Percentiles rank a stretch among this genome's conserved stretches.
Evolutionary conservation across 176 grass and related monocot genomes (phyloP).

Genomic region (Tillandsia fasciculata): DNA sequence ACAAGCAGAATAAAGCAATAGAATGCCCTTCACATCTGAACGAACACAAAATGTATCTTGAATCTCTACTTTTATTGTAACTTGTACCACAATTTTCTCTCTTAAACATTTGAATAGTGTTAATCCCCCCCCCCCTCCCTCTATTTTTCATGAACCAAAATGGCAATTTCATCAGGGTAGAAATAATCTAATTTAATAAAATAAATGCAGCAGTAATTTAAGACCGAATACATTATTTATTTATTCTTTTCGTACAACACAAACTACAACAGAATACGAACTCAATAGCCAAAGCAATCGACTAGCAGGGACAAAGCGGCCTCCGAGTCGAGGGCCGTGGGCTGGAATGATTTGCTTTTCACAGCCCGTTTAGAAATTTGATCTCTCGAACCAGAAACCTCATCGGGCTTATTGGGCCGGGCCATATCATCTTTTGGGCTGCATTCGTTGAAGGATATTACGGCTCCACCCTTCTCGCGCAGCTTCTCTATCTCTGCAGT

Average conservation of each 20-base stretch:
- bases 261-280: too few relatives aligned
- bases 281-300: constrained; percentile 58
- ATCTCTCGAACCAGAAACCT: background rate
- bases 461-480: constrained; percentile 11
- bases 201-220: background rate
- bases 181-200: too few relatives aligned
- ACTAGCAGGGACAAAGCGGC: constrained; percentile 42
- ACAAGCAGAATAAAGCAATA: too few relatives aligned
- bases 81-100: too few relatives aligned
- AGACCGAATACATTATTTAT: background rate
- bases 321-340: constrained; percentile 20
- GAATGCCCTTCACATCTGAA: too few relatives aligned
- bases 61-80: too few relatives aligned
- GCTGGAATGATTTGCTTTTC: background rate
- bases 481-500: constrained; percentile 41
- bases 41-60: too few relatives aligned
- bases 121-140: too few relatives aligned
- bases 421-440: background rate
- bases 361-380: constrained; percentile 8
- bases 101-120: too few relatives aligned
- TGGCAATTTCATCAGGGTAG: too few relatives aligned
- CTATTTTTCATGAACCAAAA: too few relatives aligned
- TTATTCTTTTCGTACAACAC: background rate
- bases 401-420: background rate
- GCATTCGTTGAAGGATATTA: constrained; percentile 14